These are phyloP conservation scores for Cyberlindnera meyerae DNA, from an alignment of 805 yeast genomes.

Conservation along the genomic window DNA sequence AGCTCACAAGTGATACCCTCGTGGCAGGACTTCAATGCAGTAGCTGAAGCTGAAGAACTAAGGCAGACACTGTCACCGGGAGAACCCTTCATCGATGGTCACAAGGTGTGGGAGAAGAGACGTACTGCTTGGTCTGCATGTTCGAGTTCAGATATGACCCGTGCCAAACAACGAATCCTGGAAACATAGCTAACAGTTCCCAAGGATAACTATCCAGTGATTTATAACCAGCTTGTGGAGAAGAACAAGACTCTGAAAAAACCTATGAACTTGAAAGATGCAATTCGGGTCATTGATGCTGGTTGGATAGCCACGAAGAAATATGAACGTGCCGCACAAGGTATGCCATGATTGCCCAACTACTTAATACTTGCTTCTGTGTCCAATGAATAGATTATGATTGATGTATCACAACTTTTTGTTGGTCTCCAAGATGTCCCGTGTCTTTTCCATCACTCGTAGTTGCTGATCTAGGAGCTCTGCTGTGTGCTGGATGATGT, in stretches of 20 bases:
- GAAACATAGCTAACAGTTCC: conserved; percentile 33
- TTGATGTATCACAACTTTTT: conserved; percentile 7
- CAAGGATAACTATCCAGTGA: conserved; percentile 48
- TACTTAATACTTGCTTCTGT: too few relatives aligned
- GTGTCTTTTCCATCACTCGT: conserved; percentile 60
- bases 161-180: conserved; percentile 15
- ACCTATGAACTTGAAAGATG: conserved; percentile 72
- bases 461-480: conserved; percentile 70
- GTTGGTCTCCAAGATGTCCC: conserved; percentile 32
- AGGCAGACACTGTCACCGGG: conserved; percentile 1
- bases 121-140: conserved; percentile 61
- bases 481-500: conserved; percentile 48
- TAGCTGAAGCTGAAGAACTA: conserved; percentile 22
- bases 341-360: conserved; percentile 26
- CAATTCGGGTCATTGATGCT: conserved; percentile 63
- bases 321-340: conserved; percentile 55
- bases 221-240: conserved; percentile 67
- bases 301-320: conserved; percentile 82
- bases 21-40: conserved; percentile 29
- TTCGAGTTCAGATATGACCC: conserved; percentile 21
- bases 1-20: conserved; percentile 3
- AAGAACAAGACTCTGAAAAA: conserved; percentile 62
- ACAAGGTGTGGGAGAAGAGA: conserved; percentile 62
- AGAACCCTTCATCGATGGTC: conserved; percentile 47
- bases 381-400: too few relatives aligned